A percentile compares a stretch with the other conserved stretches of the same genome.
These are phyloP conservation scores for Cordyceps cicadae DNA, from an alignment of 2,329 filamentous ascomycete species.

Conservation along the genomic window DNA sequence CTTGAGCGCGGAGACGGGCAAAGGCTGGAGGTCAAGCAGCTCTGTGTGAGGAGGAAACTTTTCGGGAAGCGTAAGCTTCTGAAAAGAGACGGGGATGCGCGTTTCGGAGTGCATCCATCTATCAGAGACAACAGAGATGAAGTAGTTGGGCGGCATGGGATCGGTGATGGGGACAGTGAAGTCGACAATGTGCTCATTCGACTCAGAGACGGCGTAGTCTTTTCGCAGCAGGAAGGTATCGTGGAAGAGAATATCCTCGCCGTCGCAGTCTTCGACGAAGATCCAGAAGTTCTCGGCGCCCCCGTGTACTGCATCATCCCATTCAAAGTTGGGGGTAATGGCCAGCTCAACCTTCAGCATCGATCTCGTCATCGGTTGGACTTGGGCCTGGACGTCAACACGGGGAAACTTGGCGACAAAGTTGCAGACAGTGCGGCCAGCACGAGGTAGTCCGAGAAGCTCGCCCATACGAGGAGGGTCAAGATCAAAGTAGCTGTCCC, in stretches of 20 bases:
- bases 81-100: conserved; percentile 85
- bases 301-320: conserved; percentile 87
- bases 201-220: conserved; percentile 76
- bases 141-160: conserved; percentile 98
- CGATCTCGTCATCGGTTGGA: conserved; percentile 89
- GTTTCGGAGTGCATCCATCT: conserved; percentile 98
- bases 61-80: conserved; percentile 88
- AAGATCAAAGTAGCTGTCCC: conserved; percentile 89
- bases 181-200: conserved; percentile 89
- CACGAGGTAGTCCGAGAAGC: conserved; percentile 80
- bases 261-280: conserved; percentile 92
- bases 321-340: conserved; percentile 89
- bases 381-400: conserved; percentile 84
- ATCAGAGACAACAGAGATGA: conserved; percentile 89
- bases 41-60: conserved; percentile 93
- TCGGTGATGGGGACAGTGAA: conserved; percentile 95
- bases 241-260: conserved; percentile 89
- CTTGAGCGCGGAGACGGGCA: conserved; percentile 85
- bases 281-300: conserved; percentile 93
- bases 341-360: conserved; percentile 85
- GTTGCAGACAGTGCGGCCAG: conserved; percentile 75
- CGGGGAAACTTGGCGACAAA: conserved; percentile 89
- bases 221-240: conserved; percentile 88
- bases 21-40: conserved; percentile 80
- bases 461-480: conserved; percentile 96